Conservation (phyloP, 2,329 filamentous ascomycete genomes). For the Fusarium succisae region DNA sequence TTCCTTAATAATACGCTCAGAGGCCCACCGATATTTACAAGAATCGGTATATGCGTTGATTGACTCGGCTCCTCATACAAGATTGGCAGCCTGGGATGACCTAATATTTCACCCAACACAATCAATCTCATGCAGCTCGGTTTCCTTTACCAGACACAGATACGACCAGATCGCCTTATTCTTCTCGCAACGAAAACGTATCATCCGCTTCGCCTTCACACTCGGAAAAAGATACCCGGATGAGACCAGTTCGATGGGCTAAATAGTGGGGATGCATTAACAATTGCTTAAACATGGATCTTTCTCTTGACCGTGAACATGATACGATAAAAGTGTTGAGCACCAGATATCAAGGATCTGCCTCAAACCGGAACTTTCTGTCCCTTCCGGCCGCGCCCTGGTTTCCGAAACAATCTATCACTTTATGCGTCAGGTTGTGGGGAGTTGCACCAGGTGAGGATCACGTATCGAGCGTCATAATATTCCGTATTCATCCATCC, state of each 20-base stretch:
- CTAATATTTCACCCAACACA: background rate
- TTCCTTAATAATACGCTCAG: background rate
- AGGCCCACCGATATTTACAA: slow-evolving; percentile 14
- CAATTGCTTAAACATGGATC: slow-evolving; percentile 22
- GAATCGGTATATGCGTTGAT: background rate
- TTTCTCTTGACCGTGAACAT: slow-evolving; percentile 1
- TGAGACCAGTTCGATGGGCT: background rate
- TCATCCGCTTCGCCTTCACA: background rate
- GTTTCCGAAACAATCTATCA: slow-evolving; percentile 11
- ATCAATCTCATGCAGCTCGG: slow-evolving; percentile 8
- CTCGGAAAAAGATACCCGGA: slow-evolving; percentile 21
- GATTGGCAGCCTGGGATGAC: background rate
- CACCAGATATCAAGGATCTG: background rate
- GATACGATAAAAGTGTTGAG: slow-evolving; percentile 2
- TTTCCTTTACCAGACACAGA: background rate
- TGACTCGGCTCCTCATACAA: background rate
- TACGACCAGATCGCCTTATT: background rate
- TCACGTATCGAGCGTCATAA: background rate
- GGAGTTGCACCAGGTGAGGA: background rate
- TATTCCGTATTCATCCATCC: slow-evolving; percentile 3
- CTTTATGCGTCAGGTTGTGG: background rate
- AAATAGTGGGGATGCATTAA: slow-evolving; percentile 10
- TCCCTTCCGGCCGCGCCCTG: background rate
- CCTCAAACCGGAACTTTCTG: slow-evolving; percentile 4
- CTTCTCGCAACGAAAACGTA: background rate